Conservation (phyloP, 495 filamentous ascomycete genomes). For the Penicillium dipodomyicola region DNA sequence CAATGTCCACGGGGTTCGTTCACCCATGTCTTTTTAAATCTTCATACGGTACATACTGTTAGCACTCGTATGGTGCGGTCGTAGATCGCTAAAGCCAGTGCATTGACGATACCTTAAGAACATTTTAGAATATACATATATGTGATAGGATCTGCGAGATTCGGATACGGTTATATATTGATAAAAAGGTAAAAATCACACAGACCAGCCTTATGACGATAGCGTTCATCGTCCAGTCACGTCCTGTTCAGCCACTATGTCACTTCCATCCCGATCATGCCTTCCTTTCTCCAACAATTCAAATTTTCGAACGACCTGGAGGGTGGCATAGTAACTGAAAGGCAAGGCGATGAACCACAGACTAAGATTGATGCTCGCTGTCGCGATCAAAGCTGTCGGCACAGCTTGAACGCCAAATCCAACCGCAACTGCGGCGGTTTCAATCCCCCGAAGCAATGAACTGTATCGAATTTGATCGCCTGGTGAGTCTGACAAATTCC, state of each 20-base stretch:
- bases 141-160: neutral
- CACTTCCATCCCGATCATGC: neutral
- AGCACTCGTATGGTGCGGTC: too few relatives aligned
- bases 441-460: conserved; percentile 41
- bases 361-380: conserved; percentile 41
- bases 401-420: conserved; percentile 46
- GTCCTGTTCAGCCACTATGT: neutral
- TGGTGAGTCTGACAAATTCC: conserved; percentile 41
- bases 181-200: neutral
- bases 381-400: conserved; percentile 40
- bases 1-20: too few relatives aligned
- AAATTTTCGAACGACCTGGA: conserved; percentile 38
- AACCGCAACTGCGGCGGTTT: conserved; percentile 41
- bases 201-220: neutral
- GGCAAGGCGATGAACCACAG: conserved; percentile 42
- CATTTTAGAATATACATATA: neutral
- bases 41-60: too few relatives aligned
- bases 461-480: conserved; percentile 45
- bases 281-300: neutral
- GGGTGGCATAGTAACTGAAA: conserved; percentile 45
- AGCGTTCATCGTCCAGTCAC: neutral
- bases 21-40: too few relatives aligned
- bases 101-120: neutral
- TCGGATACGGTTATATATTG: neutral
- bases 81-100: too few relatives aligned